Evolutionary conservation across 768 basidiomycete genomes (phyloP), one percentile per base, ranked within the genome.

Genomic region (Trametes coccinea): DNA sequence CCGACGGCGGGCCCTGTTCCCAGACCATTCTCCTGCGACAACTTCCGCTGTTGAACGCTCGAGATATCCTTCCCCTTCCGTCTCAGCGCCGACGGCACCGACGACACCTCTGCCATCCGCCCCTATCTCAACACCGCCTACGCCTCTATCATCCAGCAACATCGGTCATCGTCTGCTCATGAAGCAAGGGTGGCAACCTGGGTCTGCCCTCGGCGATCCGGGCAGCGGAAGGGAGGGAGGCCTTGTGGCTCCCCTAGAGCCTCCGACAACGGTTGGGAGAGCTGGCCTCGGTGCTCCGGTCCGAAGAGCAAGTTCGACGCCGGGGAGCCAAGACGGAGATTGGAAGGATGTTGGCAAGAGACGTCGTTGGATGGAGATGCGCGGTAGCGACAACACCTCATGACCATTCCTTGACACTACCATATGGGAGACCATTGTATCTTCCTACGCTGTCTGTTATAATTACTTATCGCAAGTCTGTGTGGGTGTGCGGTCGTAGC

Each of bases 101-200:
- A 59, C 61, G 13, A 41, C 72, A 50, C 66, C 69, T 61, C 62
- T 74, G 49, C 59, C 72, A 40, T 55, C 68, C 47, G 48, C 55
- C 46, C 56, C 70, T 39, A 69, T 71, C 1, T 81, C 80, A 40
- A 74, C 78, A 46, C 76, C 81, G 13, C 75, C 85, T 17, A 66
- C 72, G 5, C 84, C 88, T 0, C 67, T 92, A 22, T 70, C 83
- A 2, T 68, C 79, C 2, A 76, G 78, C 16, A 92, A 90, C 67
- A 75, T 92, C 55, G 92, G 90, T 0, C 84, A 89, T 67, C 79
- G 77, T 40, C 75, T 93, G 33, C 76, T 92, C 0, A 75, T 85
- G 71, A 88, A 86, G 70, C 89, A 89, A 71, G 90, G 90, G 1
- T 93, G 91, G 92, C 75, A 78, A 16, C 90, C 88, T 8, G 91